Evolutionary conservation across 331 rosid genomes (phyloP).

Genomic region (Dryas integrifolia): DNA sequence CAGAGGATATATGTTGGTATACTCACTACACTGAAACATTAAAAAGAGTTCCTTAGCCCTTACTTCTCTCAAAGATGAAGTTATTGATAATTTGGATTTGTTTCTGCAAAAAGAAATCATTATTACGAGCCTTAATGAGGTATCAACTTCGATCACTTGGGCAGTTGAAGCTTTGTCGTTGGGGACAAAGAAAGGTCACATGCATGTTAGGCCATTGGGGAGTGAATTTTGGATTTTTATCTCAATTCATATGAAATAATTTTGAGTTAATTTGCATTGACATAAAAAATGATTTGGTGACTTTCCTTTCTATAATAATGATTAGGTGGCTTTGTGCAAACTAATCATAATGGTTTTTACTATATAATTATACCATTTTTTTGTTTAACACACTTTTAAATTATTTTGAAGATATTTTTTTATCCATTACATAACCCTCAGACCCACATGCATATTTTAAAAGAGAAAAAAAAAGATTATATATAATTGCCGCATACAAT

Average conservation of each 20-base stretch:
- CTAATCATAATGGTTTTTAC: neutral
- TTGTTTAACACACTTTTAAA: neutral
- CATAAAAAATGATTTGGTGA: neutral
- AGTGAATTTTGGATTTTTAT: neutral
- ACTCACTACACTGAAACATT: conserved; percentile 22
- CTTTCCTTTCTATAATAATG: neutral
- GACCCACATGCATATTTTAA: neutral
- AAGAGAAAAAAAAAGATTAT: neutral
- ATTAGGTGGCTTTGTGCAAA: conserved; percentile 23
- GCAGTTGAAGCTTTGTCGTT: conserved; percentile 27
- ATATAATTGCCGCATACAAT: neutral
- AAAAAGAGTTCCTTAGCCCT: conserved; percentile 46
- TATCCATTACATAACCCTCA: neutral
- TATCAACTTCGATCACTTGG: conserved; percentile 29
- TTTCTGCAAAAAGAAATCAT: conserved; percentile 19
- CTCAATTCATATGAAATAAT: neutral
- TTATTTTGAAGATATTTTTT: neutral
- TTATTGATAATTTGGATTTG: conserved; percentile 29
- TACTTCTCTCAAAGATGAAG: conserved; percentile 69
- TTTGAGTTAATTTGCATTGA: neutral
- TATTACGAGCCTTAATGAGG: conserved; percentile 33
- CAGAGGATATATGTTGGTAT: conserved; percentile 28
- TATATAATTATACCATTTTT: neutral
- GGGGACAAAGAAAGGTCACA: conserved; percentile 28
- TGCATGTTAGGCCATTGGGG: neutral